Percentiles rank a stretch among this genome's conserved stretches.
Evolutionary conservation across 257 asterid species (phyloP).

Genomic region (Petunia axillaris): DNA sequence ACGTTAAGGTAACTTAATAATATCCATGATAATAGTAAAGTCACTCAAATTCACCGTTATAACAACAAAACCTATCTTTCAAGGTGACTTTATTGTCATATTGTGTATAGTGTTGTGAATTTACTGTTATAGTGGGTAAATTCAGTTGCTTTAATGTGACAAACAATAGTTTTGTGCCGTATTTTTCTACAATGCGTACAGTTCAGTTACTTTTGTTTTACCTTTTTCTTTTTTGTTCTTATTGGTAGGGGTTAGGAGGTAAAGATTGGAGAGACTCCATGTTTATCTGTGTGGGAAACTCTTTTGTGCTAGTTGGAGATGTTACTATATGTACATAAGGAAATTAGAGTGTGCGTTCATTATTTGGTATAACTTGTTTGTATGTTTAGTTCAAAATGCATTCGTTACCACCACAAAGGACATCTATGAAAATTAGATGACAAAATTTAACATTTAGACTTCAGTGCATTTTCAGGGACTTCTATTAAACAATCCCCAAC

Average conservation of each 20-base stretch:
- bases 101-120: too few species aligned
- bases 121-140: too few species aligned
- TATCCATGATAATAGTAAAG: neutral
- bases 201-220: neutral
- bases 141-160: neutral
- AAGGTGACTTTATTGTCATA: too few species aligned
- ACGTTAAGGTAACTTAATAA: neutral
- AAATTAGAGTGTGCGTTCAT: neutral
- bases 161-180: neutral
- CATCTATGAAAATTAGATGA: neutral
- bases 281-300: neutral
- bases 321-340: neutral
- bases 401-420: neutral
- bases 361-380: neutral
- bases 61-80: too few species aligned
- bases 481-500: slow-evolving; percentile 20
- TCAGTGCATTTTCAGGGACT: slow-evolving; percentile 41
- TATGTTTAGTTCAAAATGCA: neutral
- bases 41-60: too few species aligned
- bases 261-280: too few species aligned
- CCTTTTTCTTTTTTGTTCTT: too few species aligned
- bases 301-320: neutral
- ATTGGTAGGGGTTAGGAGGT: neutral
- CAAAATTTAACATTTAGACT: slow-evolving; percentile 13
- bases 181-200: neutral